Conservation (phyloP, 1,284 basidiomycete genomes). For the Ceratobasidium sp. region DNA sequence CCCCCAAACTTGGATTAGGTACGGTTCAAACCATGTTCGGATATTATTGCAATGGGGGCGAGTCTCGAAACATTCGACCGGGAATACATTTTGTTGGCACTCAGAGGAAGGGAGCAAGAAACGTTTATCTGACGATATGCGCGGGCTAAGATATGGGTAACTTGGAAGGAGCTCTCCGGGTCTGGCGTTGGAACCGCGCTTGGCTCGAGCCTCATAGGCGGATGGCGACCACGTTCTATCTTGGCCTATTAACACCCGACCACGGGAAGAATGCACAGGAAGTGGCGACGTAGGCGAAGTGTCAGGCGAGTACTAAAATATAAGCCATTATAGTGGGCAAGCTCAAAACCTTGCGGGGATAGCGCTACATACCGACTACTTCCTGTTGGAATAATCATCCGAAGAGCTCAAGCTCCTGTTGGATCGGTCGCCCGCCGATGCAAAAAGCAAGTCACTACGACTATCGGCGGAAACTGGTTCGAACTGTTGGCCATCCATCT, state of each 20-base stretch:
- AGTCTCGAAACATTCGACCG: background rate
- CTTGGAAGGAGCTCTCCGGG: background rate
- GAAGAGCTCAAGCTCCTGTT: background rate
- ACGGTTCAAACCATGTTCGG: too few relatives aligned
- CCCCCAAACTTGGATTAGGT: too few relatives aligned
- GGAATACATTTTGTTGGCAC: too few relatives aligned
- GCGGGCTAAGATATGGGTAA: background rate
- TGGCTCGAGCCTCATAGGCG: background rate
- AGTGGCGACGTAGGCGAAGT: background rate
- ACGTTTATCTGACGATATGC: background rate
- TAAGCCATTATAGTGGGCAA: too few relatives aligned
- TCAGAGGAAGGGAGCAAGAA: background rate
- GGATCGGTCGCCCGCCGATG: background rate
- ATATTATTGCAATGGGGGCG: background rate
- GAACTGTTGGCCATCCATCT: background rate
- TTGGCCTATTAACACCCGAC: background rate
- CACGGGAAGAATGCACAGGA: background rate
- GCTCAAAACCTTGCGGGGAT: background rate
- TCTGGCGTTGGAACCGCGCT: background rate
- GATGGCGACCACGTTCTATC: background rate
- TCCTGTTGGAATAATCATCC: background rate
- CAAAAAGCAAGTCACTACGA: background rate
- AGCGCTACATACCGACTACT: background rate
- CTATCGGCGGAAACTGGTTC: background rate
- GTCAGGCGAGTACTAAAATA: background rate